Conservation (phyloP, 78 protist genomes). For the Dictyostelium capitatum region DNA sequence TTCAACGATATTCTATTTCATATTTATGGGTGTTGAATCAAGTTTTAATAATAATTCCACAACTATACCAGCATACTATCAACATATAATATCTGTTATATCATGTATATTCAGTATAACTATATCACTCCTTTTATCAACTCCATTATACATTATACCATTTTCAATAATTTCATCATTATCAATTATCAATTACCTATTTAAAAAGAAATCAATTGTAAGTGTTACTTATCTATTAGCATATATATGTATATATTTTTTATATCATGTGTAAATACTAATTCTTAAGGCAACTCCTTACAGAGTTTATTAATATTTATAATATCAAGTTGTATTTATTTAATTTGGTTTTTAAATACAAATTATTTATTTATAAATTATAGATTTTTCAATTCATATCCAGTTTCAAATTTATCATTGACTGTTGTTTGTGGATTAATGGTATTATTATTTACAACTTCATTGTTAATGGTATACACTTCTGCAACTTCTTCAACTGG, state of each 20-base stretch:
- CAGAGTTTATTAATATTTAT: constrained; percentile 23
- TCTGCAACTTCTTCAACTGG: not conserved
- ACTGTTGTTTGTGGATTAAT: not conserved
- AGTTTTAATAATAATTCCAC: not conserved
- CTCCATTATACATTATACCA: constrained; percentile 34
- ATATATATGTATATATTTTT: no score
- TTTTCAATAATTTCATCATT: constrained; percentile 21
- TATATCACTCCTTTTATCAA: not conserved
- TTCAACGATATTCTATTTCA: constrained; percentile 20
- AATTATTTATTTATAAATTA: constrained; percentile 18
- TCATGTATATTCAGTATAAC: constrained; percentile 9
- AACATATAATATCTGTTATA: not conserved
- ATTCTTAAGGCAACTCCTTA: no score
- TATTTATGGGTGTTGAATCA: constrained; percentile 12
- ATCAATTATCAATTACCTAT: constrained; percentile 6
- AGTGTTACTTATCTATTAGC: not conserved
- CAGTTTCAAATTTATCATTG: not conserved
- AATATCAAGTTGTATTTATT: not conserved
- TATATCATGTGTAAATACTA: no score
- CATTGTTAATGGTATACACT: not conserved
- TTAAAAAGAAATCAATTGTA: not conserved
- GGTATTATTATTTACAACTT: not conserved
- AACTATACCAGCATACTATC: constrained; percentile 4
- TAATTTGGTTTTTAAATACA: constrained; percentile 10
- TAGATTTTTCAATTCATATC: constrained; percentile 3